These are phyloP conservation scores for Aureobasidium sp. DNA, from an alignment of 2,329 filamentous ascomycete species.

Conservation along the genomic window DNA sequence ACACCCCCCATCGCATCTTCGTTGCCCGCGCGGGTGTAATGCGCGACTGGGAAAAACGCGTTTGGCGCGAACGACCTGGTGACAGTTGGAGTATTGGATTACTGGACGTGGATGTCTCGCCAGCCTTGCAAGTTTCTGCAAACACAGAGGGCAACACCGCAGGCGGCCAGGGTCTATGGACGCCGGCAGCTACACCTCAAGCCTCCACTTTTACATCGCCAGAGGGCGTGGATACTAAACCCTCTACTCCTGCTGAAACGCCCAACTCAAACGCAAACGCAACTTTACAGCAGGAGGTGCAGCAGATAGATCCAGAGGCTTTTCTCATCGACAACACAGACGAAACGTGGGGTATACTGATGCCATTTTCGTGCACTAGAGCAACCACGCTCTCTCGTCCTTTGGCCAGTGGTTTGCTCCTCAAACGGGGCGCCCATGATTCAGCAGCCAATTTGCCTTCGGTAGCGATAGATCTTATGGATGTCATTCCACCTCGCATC, in stretches of 20 bases:
- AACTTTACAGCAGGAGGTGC: conserved; percentile 20
- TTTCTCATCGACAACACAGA: conserved; percentile 65
- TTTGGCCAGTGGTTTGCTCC: conserved; percentile 34
- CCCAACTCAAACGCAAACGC: conserved; percentile 11
- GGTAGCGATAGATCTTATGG: conserved; percentile 32
- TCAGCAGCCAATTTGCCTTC: conserved; percentile 16
- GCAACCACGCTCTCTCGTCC: conserved; percentile 21
- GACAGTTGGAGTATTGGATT: conserved; percentile 22
- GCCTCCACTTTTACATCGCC: conserved; percentile 19
- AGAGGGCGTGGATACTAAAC: conserved; percentile 15
- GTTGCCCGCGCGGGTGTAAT: conserved; percentile 56
- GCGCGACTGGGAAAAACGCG: conserved; percentile 11
- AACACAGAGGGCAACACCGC: conserved; percentile 31
- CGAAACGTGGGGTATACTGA: conserved; percentile 65
- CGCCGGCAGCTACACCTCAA: conserved; percentile 58
- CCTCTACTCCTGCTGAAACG: conserved; percentile 31
- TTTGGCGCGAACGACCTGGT: not conserved
- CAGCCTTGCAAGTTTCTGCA: conserved; percentile 43
- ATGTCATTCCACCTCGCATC: conserved; percentile 10
- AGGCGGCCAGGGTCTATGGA: conserved; percentile 27
- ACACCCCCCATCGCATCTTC: conserved; percentile 69
- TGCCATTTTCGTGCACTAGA: conserved; percentile 45
- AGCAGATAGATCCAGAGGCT: conserved; percentile 50
- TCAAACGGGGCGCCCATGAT: conserved; percentile 28
- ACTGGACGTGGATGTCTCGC: conserved; percentile 20